Evolutionary conservation across 2,329 filamentous ascomycete genomes (phyloP).

Genomic region (Fusarium heterosporum): DNA sequence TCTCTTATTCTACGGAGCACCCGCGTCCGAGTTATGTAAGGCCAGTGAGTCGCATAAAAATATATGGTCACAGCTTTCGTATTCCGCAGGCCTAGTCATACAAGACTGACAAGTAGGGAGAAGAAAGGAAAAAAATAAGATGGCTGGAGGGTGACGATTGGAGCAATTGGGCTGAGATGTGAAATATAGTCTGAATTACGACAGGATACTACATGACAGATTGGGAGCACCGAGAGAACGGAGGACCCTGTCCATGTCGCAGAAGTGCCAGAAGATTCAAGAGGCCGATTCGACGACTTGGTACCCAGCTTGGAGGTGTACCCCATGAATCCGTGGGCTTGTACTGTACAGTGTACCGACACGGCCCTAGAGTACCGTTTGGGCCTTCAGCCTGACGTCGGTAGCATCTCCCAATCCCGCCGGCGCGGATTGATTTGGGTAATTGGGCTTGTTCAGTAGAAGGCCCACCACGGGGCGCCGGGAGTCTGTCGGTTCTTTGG

Average conservation of each 20-base stretch:
- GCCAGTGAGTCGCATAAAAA: slow-evolving; percentile 1
- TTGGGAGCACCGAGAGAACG: slow-evolving; percentile 43
- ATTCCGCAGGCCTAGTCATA: not conserved
- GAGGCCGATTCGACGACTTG: slow-evolving; percentile 22
- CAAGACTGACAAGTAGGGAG: slow-evolving; percentile 17
- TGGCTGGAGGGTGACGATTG: slow-evolving; percentile 15
- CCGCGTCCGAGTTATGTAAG: slow-evolving; percentile 3
- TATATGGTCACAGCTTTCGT: not conserved
- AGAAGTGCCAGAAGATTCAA: slow-evolving; percentile 31
- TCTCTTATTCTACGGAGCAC: slow-evolving; percentile 13
- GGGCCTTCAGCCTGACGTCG: slow-evolving; percentile 35
- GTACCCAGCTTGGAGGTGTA: slow-evolving; percentile 30
- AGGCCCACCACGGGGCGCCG: slow-evolving; percentile 31
- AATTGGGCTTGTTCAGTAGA: slow-evolving; percentile 33
- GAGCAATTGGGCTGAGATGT: slow-evolving; percentile 11
- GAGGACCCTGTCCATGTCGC: slow-evolving; percentile 34
- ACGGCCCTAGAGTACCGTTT: slow-evolving; percentile 40
- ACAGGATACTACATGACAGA: slow-evolving; percentile 3
- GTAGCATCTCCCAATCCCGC: slow-evolving; percentile 33
- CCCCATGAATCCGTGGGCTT: slow-evolving; percentile 14
- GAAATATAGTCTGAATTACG: slow-evolving; percentile 1
- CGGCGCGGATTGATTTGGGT: slow-evolving; percentile 27
- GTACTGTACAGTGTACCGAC: slow-evolving; percentile 34
- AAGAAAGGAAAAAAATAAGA: slow-evolving; percentile 21
- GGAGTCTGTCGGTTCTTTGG: slow-evolving; percentile 24